Evolutionary conservation across 2,329 filamentous ascomycete species (phyloP), one percentile per base, ranked within the genome.

Genomic region (Metarhizium rileyi): DNA sequence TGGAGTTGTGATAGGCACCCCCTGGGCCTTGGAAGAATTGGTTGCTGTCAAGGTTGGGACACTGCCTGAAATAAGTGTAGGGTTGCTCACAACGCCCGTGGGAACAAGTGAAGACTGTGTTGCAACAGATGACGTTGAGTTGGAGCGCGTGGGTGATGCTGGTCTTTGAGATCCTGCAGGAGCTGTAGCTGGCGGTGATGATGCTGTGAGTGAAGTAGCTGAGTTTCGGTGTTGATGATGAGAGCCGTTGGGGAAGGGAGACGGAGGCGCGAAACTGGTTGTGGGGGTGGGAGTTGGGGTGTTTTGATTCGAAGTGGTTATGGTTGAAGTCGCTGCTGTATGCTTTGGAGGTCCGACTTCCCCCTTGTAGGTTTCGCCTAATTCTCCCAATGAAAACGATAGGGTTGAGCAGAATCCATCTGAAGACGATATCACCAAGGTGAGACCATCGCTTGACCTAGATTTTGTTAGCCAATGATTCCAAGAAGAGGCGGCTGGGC

Each of bases 391-490:
- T 1, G 80, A 69, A 62, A 98, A 98, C 0, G 90, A 86, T 5
- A 98, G 73, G 0, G 87, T 86, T 0, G 93, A 98, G 66, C 93
- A 98, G 71, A 97, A 98, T 0, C 93, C 93, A 66, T 98, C 93
- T 0, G 93, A 96, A 0, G 93, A 98, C n/a, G 90, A 93, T 71
- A 98, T 94, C 46, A 98, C 75, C 22, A 98, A 72, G 1, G 73
- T 75, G 27, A 68, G 59, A 30, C 76, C 76, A 51, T 78, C 74
- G 47, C 65, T 74, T 42, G 75, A 73, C 72, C 73, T 74, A 47
- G 25, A 8, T 44, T n/a, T 30, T 50, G 59, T 72, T 58, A 68
- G 60, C 47, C 35, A 38, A 49, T n/a, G 30, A 14, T 20, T 16
- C 36, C 23, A 5, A 12, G 12, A 20, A 25, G 36, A 26, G 16